Evolutionary conservation across 1,284 basidiomycete species (phyloP).

Genomic region (Fomitiporia mediterranea): DNA sequence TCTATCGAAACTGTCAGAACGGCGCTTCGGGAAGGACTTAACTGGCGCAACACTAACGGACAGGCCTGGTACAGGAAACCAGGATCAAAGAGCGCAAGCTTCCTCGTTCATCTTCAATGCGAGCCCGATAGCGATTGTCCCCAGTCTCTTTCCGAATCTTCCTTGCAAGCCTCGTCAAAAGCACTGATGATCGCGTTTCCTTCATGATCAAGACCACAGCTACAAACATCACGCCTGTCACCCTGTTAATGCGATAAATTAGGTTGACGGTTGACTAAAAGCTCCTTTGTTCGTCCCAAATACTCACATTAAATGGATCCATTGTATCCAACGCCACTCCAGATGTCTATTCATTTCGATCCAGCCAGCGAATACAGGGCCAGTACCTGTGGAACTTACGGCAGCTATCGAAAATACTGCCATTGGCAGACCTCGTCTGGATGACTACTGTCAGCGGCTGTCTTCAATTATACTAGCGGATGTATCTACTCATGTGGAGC

Average conservation of each 20-base stretch:
- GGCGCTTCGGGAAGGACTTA: background rate
- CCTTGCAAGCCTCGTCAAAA: slow-evolving; percentile 56
- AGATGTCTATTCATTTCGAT: slow-evolving; percentile 58
- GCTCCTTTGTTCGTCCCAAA: too few species aligned
- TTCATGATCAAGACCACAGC: slow-evolving; percentile 46
- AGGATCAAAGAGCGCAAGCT: slow-evolving; percentile 53
- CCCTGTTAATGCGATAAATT: slow-evolving; percentile 29
- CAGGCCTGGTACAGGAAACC: slow-evolving; percentile 63
- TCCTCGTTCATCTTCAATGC: slow-evolving; percentile 57
- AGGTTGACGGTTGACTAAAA: slow-evolving; percentile 17
- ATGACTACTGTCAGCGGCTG: background rate
- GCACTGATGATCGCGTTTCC: slow-evolving; percentile 61
- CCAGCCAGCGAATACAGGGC: slow-evolving; percentile 64
- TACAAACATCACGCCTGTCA: slow-evolving; percentile 41
- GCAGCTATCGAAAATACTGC: slow-evolving; percentile 56
- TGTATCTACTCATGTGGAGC: slow-evolving; percentile 47
- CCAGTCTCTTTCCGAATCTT: slow-evolving; percentile 59
- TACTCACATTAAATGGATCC: slow-evolving; percentile 65
- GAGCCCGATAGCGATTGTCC: slow-evolving; percentile 54
- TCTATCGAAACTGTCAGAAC: slow-evolving; percentile 31
- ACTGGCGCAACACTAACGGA: slow-evolving; percentile 41
- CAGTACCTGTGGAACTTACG: slow-evolving; percentile 58
- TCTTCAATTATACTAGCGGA: background rate
- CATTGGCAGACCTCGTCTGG: slow-evolving; percentile 70
- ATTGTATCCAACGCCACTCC: slow-evolving; percentile 80